Base-by-base conservation (phyloP, 2,329 filamentous ascomycete genomes). In the Parastagonospora avenae region DNA sequence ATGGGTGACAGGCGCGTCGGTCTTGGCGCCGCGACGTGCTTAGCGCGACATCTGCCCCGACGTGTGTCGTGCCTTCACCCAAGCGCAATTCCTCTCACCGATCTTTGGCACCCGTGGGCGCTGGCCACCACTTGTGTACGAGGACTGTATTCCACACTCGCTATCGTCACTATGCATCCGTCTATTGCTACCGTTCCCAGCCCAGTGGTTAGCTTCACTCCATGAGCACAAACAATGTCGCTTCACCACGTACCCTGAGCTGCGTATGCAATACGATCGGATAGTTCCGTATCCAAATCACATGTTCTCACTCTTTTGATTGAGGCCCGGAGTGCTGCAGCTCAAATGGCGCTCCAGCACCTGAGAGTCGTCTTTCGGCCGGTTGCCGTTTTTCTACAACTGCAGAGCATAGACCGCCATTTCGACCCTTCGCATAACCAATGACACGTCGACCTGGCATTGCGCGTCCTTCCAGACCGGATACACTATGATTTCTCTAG, bases 191-290 rank as follows among this genome's bases (percentile, higher is more conserved):
- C 12, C 27, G 28, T n/a, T 47, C 33, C 43, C 37, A 45, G 30
- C 33, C 36, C 37, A 42, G 53, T 44, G 42, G 60, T 54, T 63
- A 63, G 60, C 62, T 64, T 63, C 62, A 56, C 56, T 60, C 39
- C 35, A 43, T 29, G 37, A 42, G 45, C 46, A 59, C 60, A 59
- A 59, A 57, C 57, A 55, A 48, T 8, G 30, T 36, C 44, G 42
- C 38, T 48, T 50, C 50, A 42, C 46, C 48, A 42, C 43, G 38
- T 39, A 44, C 30, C 42, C 36, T 35, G 4, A 27, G 28, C 30
- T 16, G 15, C n/a, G 11, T 15, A 11, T 5, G 41, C 29, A 16
- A 29, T 14, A 30, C 39, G 11, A 28, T 15, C 12, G 39, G n/a
- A 28, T 14, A 29, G 24, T n/a, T 10, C 16, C 12, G 9, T 42